phyloP scores from a whole-genome alignment of 768 basidiomycete species.

The Tylopilus intermedius region DNA sequence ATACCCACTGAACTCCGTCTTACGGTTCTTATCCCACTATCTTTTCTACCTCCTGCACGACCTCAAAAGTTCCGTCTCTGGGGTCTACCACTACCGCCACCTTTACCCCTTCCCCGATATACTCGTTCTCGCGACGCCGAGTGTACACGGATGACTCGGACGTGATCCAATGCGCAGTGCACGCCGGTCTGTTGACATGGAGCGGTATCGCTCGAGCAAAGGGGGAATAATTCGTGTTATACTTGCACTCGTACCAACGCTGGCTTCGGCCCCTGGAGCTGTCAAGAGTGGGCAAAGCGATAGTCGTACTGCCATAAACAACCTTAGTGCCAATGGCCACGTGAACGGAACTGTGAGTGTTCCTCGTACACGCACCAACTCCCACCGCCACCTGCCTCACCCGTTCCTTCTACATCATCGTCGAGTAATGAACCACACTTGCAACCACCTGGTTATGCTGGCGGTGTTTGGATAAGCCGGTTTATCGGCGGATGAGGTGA shows the following conservation, averaged over 20 bases:
- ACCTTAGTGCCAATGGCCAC: constrained; percentile 23
- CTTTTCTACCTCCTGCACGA: constrained; percentile 51
- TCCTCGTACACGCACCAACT: constrained; percentile 29
- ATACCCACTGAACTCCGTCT: constrained; percentile 32
- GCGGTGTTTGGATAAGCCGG: constrained; percentile 33
- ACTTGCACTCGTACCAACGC: constrained; percentile 36
- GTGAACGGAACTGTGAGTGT: constrained; percentile 28
- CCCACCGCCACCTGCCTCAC: constrained; percentile 18
- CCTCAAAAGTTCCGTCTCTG: constrained; percentile 58
- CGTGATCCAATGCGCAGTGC: constrained; percentile 62
- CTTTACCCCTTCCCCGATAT: constrained; percentile 26
- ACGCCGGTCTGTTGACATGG: constrained; percentile 52
- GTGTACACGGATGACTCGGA: constrained; percentile 80
- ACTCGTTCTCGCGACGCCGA: constrained; percentile 38
- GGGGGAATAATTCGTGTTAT: constrained; percentile 37
- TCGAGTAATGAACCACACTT: constrained; percentile 25
- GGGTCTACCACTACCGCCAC: constrained; percentile 47
- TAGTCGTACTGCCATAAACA: constrained; percentile 16
- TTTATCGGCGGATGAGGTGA: constrained; percentile 42
- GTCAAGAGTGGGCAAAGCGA: constrained; percentile 27
- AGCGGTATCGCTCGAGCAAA: constrained; percentile 36
- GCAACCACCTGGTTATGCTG: constrained; percentile 23
- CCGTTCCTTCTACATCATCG: constrained; percentile 20
- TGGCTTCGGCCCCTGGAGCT: constrained; percentile 42
- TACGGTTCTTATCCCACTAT: constrained; percentile 55